Percentiles rank a stretch among this genome's conserved stretches.
Conservation (phyloP, 805 yeast species). For the Kluyveromyces siamensis region DNA sequence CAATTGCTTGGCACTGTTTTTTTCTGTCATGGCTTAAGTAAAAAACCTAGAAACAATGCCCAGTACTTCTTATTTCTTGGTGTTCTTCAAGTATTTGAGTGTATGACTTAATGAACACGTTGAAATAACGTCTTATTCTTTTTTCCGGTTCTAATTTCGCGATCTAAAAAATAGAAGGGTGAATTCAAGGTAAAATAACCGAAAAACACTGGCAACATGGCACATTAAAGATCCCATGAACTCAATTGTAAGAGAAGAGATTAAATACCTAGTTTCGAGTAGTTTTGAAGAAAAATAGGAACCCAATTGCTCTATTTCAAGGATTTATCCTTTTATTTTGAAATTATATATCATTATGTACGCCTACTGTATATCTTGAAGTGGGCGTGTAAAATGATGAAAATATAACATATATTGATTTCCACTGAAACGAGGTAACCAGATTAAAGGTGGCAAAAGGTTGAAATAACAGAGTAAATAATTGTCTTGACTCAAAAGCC, state of each 20-base stretch:
- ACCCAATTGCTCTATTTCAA: too few relatives aligned
- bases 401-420: background rate
- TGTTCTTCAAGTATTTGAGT: background rate
- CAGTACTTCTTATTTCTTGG: background rate
- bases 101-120: background rate
- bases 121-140: background rate
- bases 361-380: background rate
- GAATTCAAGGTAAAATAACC: background rate
- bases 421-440: background rate
- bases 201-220: background rate
- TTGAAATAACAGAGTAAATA: too few relatives aligned
- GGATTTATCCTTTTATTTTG: too few relatives aligned
- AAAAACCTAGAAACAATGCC: background rate
- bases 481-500: background rate
- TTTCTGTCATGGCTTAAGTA: background rate
- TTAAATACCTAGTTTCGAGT: too few relatives aligned
- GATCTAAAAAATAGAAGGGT: background rate
- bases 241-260: too few relatives aligned
- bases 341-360: background rate
- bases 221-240: too few relatives aligned
- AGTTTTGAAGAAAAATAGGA: too few relatives aligned
- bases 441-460: background rate
- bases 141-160: background rate
- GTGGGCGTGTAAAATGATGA: background rate
- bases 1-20: background rate